Base-by-base conservation (phyloP, 495 filamentous ascomycete species). In the Tuber brumale region DNA sequence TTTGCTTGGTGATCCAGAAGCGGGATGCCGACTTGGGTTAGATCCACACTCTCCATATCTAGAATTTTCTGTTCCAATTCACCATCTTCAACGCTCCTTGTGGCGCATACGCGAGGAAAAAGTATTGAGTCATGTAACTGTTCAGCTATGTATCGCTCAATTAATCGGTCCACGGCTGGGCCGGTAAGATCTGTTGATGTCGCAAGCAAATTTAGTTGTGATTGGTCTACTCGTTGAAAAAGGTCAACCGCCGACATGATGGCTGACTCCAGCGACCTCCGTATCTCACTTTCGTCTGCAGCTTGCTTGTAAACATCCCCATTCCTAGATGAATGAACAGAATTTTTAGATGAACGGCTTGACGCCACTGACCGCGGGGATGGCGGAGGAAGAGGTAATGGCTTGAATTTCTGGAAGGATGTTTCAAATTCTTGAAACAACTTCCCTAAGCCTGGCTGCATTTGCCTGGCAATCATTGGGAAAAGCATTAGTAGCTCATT, bases 381-480 rank as follows among this genome's bases (percentile, higher is more conserved):
- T 7, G 91, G 91, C 10, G 92, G 91, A 3, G 94, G 93, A 43
- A 95, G 83, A 21, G 93, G 93, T 18, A 82, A 66, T 43, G 80
- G 81, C 69, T 82, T 82, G 66, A 76, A 82, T 79, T 92, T 94
- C 76, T 96, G 92, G 75, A 97, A 91, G 69, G 94, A 91, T 66
- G 88, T 89, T 12, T 90, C 91, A 84, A 98, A 97, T 76, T 97
- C 93, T 71, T 90, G 91, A 79, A 98, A 97, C 61, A 99, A 84
- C 83, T 92, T 89, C 83, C 98, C 94, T 31, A 99, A 85, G 0
- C 96, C 96, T 2, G 91, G 89, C 81, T 97, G 93, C 95, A 98
- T 97, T 85, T 98, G 96, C 75, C 93, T 89, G 45, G 95, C 94
- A 78, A 99, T 99, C 89, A 96, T 94, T 18, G 96, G 96, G 76